Evolutionary conservation across 345 rosid species (phyloP).

Genomic region (Erucastrum elatum): DNA sequence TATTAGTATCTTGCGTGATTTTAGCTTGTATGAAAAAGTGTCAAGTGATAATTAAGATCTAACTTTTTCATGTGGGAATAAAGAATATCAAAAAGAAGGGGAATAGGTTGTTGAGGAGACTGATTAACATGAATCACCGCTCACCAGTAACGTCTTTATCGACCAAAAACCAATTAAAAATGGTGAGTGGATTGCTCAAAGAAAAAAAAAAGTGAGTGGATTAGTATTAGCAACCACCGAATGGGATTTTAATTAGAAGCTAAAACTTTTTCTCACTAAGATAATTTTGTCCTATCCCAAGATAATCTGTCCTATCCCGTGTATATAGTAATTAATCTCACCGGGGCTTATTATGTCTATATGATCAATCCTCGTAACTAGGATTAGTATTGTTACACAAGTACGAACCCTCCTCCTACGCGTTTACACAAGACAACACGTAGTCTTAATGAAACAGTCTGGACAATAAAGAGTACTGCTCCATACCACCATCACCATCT

Average conservation of each 20-base stretch:
- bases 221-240: conserved; percentile 35
- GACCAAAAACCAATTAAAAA: conserved; percentile 9
- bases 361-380: too few species aligned
- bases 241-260: neutral
- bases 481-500: neutral
- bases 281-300: neutral
- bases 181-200: conserved; percentile 28
- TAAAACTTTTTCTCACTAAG: neutral
- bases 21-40: conserved; percentile 12
- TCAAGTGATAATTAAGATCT: neutral
- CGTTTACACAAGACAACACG: too few species aligned
- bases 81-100: conserved; percentile 37
- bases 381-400: too few species aligned
- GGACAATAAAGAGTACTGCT: too few species aligned
- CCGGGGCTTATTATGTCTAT: too few species aligned
- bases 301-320: neutral
- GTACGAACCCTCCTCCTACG: too few species aligned
- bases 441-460: too few species aligned
- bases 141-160: conserved; percentile 41
- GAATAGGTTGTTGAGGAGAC: conserved; percentile 31
- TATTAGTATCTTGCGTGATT: neutral
- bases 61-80: conserved; percentile 21
- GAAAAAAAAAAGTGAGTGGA: conserved; percentile 31
- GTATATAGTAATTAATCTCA: neutral
- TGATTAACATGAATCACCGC: conserved; percentile 42